Base-by-base conservation (phyloP, 805 yeast species). In the Suhomyces xylopsoci region DNA sequence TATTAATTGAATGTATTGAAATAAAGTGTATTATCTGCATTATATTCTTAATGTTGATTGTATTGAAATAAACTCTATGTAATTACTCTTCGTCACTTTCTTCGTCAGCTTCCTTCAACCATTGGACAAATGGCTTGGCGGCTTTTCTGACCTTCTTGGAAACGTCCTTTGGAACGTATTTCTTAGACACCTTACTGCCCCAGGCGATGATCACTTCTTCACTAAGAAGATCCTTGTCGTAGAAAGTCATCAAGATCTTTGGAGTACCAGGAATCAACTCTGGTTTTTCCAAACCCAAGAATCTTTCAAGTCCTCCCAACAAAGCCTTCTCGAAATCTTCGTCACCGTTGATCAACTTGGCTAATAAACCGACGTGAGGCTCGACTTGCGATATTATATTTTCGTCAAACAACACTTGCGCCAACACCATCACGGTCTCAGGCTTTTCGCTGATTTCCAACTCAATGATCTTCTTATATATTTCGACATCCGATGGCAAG, bases 101-200 rank as follows among this genome's bases (percentile, higher is more conserved):
- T 68, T 84, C 87, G 61, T 90, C 97, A 55, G 99, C 98, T 71
- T 88, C 92, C 67, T 90, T 86, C 60, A 94, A 82, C 99, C 99
- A 94, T 60, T 87, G 84, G 58, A 94, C 77, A 75, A 94, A 94
- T 28, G 98, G 96, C 74, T 91, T 92, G 55, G 97, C 97, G 45
- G 97, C 94, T 74, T 85, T 89, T 73, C 97, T 88, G 49, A 92
- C 96, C 81, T 89, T 93, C 78, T 93, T 93, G 50, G 96, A 87
- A 32, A 84, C 80, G 46, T 90, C 96, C 77, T 93, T 94, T 56
- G 96, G 88, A 55, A 94, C 97, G 64, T 86, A 94, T 72, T 91
- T 92, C 79, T 91, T 91, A 50, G 96, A 88, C 47, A 89, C 92
- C 73, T 84, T 91, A 49, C 93, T 81, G 65, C 97, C 97, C 90